Base-by-base conservation (phyloP, 2,329 filamentous ascomycete genomes). In the Aspergillus jensenii region DNA sequence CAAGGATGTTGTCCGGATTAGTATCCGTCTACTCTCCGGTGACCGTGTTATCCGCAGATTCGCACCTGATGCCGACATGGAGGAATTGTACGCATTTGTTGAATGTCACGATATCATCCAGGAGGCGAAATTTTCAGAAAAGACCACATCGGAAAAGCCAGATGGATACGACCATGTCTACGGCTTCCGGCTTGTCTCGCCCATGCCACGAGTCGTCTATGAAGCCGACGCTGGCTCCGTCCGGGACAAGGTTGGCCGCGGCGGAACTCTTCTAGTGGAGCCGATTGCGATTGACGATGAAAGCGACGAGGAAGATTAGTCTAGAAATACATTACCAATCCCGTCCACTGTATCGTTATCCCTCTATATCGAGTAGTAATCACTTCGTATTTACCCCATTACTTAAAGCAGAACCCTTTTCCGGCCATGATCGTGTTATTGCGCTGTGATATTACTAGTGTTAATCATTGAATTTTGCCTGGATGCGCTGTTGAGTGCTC, bases 1-100 rank as follows among this genome's bases (percentile, higher is more conserved):
- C 31, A 88, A 89, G 64, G 87, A 90, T 56, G 82, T 87, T 0
- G 90, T 96, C 17, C 85, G 92, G n/a, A 80, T 89, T 52, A 86
- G 83, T 62, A 74, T 89, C 25, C 80, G 85, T 14, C 75, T 88
- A 67, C 79, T 81, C 0, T 88, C 84, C 4, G 89, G 86, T 0
- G 89, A 91, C 49, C 83, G 93, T 43, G 84, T 96, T 2, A 84
- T 96, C 56, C 84, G 93, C 43, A 85, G 84, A 50, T 98, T 99
- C 71, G 74, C 80, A 0, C 79, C 82, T 1, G 80, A 85, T n/a
- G 85, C 90, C 0, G 81, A 84, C 2, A 79, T 98, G 39, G 93
- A 98, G 71, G 92, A 97, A 68, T 78, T 99, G 6, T 98, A 98
- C 74, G 95, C 93, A 0, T 97, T 96, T 76, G 92, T 98, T 2